phyloP scores from a whole-genome alignment of 148 eudicot species.

The Vaccinium corymbosum region DNA sequence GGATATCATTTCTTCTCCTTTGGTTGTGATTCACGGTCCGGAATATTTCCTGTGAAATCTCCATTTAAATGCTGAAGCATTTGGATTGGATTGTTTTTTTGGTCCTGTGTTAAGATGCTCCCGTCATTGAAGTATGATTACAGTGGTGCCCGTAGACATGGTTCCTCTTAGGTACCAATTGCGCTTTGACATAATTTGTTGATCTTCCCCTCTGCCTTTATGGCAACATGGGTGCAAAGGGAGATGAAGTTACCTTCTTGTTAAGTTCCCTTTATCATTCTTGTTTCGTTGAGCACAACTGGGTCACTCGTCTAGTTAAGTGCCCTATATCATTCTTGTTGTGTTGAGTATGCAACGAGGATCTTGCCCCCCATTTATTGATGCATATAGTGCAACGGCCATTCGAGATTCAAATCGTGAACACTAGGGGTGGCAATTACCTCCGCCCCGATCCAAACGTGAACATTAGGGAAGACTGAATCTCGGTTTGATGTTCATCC shows the following conservation, averaged over 20 bases:
- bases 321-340: background rate
- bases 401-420: too few species aligned
- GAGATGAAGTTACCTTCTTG: background rate
- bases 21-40: too few species aligned
- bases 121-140: background rate
- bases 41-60: too few species aligned
- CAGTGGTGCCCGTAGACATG: background rate
- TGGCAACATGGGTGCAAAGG: constrained; percentile 1
- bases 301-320: background rate
- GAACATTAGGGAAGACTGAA: too few species aligned
- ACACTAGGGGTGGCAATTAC: too few species aligned
- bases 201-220: background rate
- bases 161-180: background rate
- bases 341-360: background rate
- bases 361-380: background rate
- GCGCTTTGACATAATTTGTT: background rate
- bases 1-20: too few species aligned
- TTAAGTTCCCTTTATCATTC: background rate
- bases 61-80: too few species aligned
- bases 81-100: background rate
- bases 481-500: background rate
- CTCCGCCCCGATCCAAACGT: too few species aligned
- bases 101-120: background rate
- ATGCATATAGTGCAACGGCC: too few species aligned
- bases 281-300: background rate